Conservation (phyloP, 164 flowering plant species). For the Aristolochia californica region DNA sequence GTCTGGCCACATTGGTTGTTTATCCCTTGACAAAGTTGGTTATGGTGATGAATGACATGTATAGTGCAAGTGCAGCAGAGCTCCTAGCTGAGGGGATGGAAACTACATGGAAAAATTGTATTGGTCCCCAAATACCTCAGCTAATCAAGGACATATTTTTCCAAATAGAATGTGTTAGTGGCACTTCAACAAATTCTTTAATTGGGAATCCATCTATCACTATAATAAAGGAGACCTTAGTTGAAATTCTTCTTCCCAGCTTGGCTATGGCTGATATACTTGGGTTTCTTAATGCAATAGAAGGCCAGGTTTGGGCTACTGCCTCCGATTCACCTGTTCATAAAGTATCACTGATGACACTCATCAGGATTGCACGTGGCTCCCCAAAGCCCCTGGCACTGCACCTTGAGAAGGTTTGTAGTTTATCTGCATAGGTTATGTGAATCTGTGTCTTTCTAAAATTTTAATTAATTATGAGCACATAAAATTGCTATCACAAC, state of each 20-base stretch:
- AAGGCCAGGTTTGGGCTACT: conserved; percentile 94
- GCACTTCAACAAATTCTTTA: conserved; percentile 34
- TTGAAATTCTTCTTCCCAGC: conserved; percentile 89
- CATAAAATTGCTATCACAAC: too few relatives aligned
- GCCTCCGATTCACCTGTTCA: conserved; percentile 99
- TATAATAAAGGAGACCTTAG: conserved; percentile 58
- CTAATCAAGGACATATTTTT: conserved; percentile 78
- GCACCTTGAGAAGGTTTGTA: conserved; percentile 82
- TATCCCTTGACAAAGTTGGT: conserved; percentile 79
- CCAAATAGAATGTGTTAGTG: conserved; percentile 83
- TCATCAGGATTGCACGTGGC: conserved; percentile 73
- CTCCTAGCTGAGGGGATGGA: conserved; percentile 98
- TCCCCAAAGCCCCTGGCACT: conserved; percentile 66
- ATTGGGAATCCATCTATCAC: conserved; percentile 26
- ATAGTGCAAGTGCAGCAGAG: conserved; percentile 89
- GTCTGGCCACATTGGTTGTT: conserved; percentile 52
- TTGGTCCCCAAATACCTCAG: conserved; percentile 68
- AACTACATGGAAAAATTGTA: conserved; percentile 74
- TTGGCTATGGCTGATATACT: conserved; percentile 78
- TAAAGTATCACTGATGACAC: conserved; percentile 64
- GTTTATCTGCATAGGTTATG: background rate
- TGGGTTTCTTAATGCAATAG: conserved; percentile 62
- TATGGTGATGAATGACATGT: conserved; percentile 87
- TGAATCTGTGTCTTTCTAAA: too few relatives aligned
- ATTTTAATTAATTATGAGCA: too few relatives aligned